Conservation (phyloP, 2,329 filamentous ascomycete genomes). For the Ilyonectria robusta region DNA sequence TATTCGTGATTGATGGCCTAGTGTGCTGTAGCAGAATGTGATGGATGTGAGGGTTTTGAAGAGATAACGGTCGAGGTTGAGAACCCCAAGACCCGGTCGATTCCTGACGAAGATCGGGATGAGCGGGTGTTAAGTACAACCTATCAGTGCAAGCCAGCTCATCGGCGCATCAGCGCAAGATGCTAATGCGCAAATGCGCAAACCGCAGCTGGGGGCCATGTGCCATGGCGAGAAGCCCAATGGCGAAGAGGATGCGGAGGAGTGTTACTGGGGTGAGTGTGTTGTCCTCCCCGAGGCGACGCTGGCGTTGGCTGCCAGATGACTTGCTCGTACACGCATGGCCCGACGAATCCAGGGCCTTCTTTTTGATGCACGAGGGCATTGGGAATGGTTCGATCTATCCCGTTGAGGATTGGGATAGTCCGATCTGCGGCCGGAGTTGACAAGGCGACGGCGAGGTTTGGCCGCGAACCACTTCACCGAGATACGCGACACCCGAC, state of each 20-base stretch:
- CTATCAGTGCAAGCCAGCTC: conserved; percentile 27
- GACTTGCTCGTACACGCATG: conserved; percentile 35
- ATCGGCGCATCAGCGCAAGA: conserved; percentile 11
- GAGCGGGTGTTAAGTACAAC: conserved; percentile 18
- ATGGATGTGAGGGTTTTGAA: background rate
- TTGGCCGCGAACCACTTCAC: conserved; percentile 18
- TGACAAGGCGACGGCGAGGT: conserved; percentile 1
- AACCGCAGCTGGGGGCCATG: conserved; percentile 3
- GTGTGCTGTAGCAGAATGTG: background rate
- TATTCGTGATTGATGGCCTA: background rate
- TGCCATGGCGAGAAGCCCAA: conserved; percentile 16
- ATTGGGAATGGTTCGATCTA: conserved; percentile 18
- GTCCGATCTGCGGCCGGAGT: background rate
- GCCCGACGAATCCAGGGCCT: conserved; percentile 24
- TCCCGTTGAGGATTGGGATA: background rate
- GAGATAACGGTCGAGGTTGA: conserved; percentile 7
- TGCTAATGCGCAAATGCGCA: conserved; percentile 32
- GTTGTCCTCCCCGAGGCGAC: conserved; percentile 5
- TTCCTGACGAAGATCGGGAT: background rate
- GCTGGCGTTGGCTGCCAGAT: conserved; percentile 36
- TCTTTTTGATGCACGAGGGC: conserved; percentile 32
- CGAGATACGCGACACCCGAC: conserved; percentile 7
- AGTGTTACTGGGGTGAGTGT: background rate
- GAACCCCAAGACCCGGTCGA: conserved; percentile 16
- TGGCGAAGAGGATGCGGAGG: conserved; percentile 8